These are phyloP conservation scores for Apiotrichum gracile DNA, from an alignment of 1,284 basidiomycete genomes.

Conservation along the genomic window DNA sequence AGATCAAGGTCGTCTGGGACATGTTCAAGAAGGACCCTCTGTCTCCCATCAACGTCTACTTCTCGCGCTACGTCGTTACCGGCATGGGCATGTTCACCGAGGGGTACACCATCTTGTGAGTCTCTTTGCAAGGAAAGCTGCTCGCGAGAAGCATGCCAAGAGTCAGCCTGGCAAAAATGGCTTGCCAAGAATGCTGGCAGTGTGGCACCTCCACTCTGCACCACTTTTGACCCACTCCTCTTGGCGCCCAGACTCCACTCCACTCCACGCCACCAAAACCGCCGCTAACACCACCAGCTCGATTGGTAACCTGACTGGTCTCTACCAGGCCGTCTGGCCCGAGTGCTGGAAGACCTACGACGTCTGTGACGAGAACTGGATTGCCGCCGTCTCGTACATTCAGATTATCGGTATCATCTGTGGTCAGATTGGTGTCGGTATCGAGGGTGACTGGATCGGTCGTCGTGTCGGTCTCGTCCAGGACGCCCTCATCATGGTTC, in stretches of 20 bases:
- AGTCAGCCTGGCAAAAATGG: too few relatives aligned
- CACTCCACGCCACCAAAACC: too few relatives aligned
- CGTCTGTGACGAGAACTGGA: constrained; percentile 50
- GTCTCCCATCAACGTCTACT: constrained; percentile 50
- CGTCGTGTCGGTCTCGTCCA: constrained; percentile 51
- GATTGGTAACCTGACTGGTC: constrained; percentile 51
- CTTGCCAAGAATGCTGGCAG: neutral
- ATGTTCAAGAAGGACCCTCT: constrained; percentile 53
- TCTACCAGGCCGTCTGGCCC: constrained; percentile 53
- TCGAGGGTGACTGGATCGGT: constrained; percentile 56
- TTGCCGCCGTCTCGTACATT: constrained; percentile 43
- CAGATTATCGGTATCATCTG: constrained; percentile 51
- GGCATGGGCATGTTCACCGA: constrained; percentile 55
- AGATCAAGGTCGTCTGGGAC: constrained; percentile 46
- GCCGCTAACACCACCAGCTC: constrained; percentile 40
- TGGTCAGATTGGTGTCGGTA: constrained; percentile 53
- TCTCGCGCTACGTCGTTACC: constrained; percentile 50
- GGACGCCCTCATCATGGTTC: constrained; percentile 46
- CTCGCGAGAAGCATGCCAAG: too few relatives aligned
- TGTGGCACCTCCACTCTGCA: neutral
- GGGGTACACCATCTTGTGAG: constrained; percentile 39
- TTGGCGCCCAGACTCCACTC: neutral
- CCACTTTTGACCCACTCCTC: neutral
- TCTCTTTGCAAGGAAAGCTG: neutral
- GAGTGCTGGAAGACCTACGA: constrained; percentile 49